phyloP scores from a whole-genome alignment of 2,329 filamentous ascomycete species.

The Colletotrichum gloeosporioides region DNA sequence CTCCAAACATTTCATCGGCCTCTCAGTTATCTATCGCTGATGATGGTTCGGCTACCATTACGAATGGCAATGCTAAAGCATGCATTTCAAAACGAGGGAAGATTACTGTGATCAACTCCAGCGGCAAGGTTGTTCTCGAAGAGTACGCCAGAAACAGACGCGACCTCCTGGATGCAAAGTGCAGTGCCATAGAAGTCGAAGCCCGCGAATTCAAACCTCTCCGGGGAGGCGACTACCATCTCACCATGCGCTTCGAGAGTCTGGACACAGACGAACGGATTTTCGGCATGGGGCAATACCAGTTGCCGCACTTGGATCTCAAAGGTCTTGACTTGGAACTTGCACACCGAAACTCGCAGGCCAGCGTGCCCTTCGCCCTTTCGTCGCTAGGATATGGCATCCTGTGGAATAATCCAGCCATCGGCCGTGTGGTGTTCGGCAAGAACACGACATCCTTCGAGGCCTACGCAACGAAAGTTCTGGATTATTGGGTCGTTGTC shows the following conservation, averaged over 20 bases:
- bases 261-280: constrained; percentile 58
- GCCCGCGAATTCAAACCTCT: constrained; percentile 60
- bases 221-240: constrained; percentile 52
- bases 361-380: constrained; percentile 63
- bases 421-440: constrained; percentile 63
- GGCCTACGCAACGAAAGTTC: constrained; percentile 54
- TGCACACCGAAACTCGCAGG: constrained; percentile 67
- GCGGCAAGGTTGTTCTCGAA: constrained; percentile 34
- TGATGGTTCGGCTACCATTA: background rate
- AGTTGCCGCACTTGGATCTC: constrained; percentile 62
- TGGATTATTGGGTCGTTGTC: constrained; percentile 67
- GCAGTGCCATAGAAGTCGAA: constrained; percentile 57
- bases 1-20: background rate
- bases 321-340: constrained; percentile 65
- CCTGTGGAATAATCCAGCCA: constrained; percentile 66
- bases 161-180: constrained; percentile 53
- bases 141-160: constrained; percentile 32
- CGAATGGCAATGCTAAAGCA: background rate
- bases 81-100: background rate
- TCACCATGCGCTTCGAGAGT: constrained; percentile 62
- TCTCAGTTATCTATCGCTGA: background rate
- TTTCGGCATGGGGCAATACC: constrained; percentile 71
- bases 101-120: constrained; percentile 19
- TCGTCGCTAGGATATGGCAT: constrained; percentile 64
- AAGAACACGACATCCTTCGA: constrained; percentile 65